Base-by-base conservation (phyloP, 1,284 basidiomycete genomes). In the Ustilago bromivora region DNA sequence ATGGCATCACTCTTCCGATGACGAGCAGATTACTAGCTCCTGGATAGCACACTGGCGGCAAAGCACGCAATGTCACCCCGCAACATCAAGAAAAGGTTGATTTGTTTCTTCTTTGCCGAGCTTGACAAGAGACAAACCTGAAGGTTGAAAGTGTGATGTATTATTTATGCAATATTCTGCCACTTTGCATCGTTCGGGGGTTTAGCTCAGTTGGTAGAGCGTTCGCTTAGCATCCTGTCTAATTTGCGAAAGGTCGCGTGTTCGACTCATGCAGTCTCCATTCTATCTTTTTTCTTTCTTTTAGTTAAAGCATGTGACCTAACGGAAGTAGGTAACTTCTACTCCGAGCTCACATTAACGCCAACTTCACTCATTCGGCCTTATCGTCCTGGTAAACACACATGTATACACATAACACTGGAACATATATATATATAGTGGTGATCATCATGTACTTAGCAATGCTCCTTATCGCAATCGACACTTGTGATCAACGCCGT, bases 201-300 rank as follows among this genome's bases (percentile, higher is more conserved):
- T 77, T 76, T 79, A 77, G 74, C 76, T 79, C 71, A 79, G 78
- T 74, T 74, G 78, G 78, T 77, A 77, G 78, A 78, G 76, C 76
- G 72, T 78, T 78, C 72, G 76, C 76, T 78, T 78, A 78, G 76
- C 76, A 78, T 69, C 52, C 52, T 63, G 58, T 54, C 69, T 76
- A 71, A 67, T 11, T 60, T 78, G 76, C 69, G 76, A 78, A 78
- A 78, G 76, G 76, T 78, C 76, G 76, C 76, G 76, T 78, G 76
- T 78, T 78, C 76, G 69, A 78, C 76, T 78, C 76, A 76, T 78
- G 76, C 76, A 78, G 76, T 78, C 76, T 78, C 76, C 76, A 78
- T 23, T 52, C 61, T 57, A 31, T 54, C 41, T 61, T 47, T 49
- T 41, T 28, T 28, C 58, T 67, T 55, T 32, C n/a, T 17, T 32